Evolutionary conservation across 768 basidiomycete species (phyloP).

Genomic region (Crassisporium funariophilum): DNA sequence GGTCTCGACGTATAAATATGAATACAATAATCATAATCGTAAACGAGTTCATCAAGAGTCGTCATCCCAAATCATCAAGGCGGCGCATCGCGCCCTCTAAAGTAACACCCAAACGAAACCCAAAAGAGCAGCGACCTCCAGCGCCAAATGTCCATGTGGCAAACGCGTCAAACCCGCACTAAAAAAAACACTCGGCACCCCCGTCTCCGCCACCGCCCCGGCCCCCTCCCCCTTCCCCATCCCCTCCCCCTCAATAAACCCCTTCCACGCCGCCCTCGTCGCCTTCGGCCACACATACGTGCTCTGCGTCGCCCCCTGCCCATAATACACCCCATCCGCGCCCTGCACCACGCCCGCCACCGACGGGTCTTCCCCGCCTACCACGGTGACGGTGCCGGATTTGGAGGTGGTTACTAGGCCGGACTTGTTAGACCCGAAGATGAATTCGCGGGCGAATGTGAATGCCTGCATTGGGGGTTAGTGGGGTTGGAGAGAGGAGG

Average conservation of each 20-base stretch:
- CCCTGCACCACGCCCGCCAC: slow-evolving; percentile 54
- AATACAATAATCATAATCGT: too few relatives aligned
- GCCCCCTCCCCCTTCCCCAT: too few relatives aligned
- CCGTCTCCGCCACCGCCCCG: too few relatives aligned
- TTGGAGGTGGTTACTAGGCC: slow-evolving; percentile 49
- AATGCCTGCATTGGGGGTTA: slow-evolving; percentile 63
- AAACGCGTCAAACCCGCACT: too few relatives aligned
- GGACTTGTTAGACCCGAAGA: slow-evolving; percentile 61
- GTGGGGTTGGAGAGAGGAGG: not conserved
- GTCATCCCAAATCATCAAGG: too few relatives aligned
- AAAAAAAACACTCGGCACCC: too few relatives aligned
- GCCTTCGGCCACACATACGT: slow-evolving; percentile 57
- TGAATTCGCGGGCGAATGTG: slow-evolving; percentile 65
- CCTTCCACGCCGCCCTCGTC: slow-evolving; percentile 58
- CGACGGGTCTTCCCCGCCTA: slow-evolving; percentile 52
- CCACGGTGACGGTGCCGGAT: slow-evolving; percentile 31
- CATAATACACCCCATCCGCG: slow-evolving; percentile 57
- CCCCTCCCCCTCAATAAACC: slow-evolving; percentile 48
- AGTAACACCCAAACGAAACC: too few relatives aligned
- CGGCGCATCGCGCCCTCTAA: too few relatives aligned
- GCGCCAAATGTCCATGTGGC: too few relatives aligned
- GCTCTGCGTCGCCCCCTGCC: slow-evolving; percentile 48
- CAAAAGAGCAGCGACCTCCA: too few relatives aligned
- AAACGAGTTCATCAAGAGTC: too few relatives aligned
- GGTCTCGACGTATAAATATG: too few relatives aligned